Conservation (phyloP, 805 yeast genomes). For the Wickerhamiella lipophila region DNA sequence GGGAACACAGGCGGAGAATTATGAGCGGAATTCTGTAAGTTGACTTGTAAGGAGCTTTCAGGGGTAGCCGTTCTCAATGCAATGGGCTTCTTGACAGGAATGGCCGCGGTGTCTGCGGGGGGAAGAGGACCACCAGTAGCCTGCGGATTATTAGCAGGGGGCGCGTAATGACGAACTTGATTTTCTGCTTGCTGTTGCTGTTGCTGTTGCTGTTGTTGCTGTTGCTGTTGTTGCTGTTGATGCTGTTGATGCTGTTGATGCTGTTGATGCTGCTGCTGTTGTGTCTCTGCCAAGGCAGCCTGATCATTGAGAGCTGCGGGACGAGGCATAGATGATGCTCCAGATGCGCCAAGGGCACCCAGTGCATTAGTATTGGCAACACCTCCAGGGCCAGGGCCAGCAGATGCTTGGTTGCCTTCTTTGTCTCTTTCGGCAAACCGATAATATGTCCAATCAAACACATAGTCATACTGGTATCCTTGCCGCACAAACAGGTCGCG, state of each 20-base stretch:
- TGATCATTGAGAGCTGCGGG: not conserved
- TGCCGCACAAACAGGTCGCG: conserved; percentile 81
- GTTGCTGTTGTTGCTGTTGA: not conserved
- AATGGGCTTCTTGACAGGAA: not conserved
- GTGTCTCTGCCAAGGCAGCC: not conserved
- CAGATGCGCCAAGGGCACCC: not conserved
- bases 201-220: not conserved
- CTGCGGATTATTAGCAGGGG: not conserved
- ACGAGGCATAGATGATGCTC: not conserved
- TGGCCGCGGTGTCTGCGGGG: not conserved
- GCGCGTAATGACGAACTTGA: not conserved
- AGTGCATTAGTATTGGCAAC: not conserved
- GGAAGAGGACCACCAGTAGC: not conserved
- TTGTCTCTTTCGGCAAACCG: conserved; percentile 24
- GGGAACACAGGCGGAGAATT: not conserved
- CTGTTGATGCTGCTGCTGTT: not conserved
- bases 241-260: not conserved
- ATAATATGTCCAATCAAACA: conserved; percentile 93
- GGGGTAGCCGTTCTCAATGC: conserved; percentile 1
- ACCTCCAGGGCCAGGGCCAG: not conserved
- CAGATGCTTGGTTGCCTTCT: conserved; percentile 8
- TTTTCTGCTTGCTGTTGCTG: not conserved
- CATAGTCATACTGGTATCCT: conserved; percentile 82
- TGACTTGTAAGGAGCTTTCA: conserved; percentile 6
- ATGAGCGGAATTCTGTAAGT: not conserved